Evolutionary conservation across 2,329 filamentous ascomycete species (phyloP).

Genomic region (Fusarium sororula): DNA sequence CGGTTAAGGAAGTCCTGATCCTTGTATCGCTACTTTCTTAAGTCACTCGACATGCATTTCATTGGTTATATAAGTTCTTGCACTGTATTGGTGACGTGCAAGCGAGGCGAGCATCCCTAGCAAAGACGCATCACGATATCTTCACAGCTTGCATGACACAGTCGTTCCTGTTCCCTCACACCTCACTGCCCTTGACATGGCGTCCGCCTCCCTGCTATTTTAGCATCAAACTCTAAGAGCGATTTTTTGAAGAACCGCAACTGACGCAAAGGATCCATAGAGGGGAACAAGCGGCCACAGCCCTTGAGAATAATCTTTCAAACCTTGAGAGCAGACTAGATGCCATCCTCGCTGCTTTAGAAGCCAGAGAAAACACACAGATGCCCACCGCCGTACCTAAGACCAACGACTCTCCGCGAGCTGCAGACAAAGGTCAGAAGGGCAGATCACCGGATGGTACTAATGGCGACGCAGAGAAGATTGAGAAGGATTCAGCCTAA

Average conservation of each 20-base stretch:
- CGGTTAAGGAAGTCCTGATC: neutral
- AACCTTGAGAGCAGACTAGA: slow-evolving; percentile 65
- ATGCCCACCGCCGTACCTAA: neutral
- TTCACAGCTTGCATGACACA: neutral
- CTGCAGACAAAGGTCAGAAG: neutral
- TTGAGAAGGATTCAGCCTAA: slow-evolving; percentile 10
- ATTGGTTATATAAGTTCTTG: neutral
- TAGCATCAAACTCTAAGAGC: neutral
- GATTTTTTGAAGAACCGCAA: neutral
- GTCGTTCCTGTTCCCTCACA: neutral
- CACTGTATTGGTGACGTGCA: neutral
- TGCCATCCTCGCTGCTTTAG: slow-evolving; percentile 60
- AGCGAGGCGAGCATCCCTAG: neutral
- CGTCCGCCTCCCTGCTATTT: neutral
- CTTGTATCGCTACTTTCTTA: neutral
- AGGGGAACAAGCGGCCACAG: slow-evolving; percentile 63
- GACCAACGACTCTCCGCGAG: neutral
- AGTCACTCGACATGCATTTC: neutral
- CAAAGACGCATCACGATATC: neutral
- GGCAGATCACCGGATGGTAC: neutral
- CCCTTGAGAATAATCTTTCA: slow-evolving; percentile 62
- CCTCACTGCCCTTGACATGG: neutral
- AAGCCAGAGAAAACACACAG: slow-evolving; percentile 36
- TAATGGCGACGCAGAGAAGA: neutral
- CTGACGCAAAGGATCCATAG: slow-evolving; percentile 46